Evolutionary conservation across 768 basidiomycete species (phyloP).

Genomic region (Mrakia hoshinonis): DNA sequence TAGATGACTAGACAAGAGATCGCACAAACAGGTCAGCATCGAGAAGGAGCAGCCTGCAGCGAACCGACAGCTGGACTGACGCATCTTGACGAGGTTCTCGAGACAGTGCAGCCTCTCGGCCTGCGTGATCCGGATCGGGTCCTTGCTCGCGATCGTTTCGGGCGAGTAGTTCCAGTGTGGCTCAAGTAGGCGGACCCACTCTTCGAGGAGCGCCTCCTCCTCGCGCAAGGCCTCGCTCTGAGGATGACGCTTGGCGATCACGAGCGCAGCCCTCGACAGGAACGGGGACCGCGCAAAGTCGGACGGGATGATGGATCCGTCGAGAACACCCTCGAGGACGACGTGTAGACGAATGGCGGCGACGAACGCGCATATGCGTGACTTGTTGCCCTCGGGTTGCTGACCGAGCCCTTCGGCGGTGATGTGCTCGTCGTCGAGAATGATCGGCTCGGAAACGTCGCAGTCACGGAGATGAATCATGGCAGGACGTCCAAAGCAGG

Average conservation of each 20-base stretch:
- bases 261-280: constrained; percentile 59
- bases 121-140: constrained; percentile 82
- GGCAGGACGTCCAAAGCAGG: constrained; percentile 76
- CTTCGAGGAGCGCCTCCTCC: constrained; percentile 71
- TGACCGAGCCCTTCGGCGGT: constrained; percentile 55
- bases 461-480: constrained; percentile 80
- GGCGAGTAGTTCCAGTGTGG: constrained; percentile 69
- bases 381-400: constrained; percentile 64
- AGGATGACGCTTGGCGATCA: constrained; percentile 51
- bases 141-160: constrained; percentile 71
- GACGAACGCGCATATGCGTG: constrained; percentile 73
- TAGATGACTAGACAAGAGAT: constrained; percentile 53
- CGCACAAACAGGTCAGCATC: background rate
- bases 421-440: constrained; percentile 83
- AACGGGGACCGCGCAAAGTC: constrained; percentile 66
- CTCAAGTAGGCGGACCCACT: constrained; percentile 63
- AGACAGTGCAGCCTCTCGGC: constrained; percentile 76
- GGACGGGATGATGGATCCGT: constrained; percentile 56
- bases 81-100: constrained; percentile 74
- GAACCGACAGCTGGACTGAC: constrained; percentile 4
- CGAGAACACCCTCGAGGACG: constrained; percentile 63
- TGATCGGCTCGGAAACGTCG: constrained; percentile 76
- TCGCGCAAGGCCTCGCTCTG: constrained; percentile 45
- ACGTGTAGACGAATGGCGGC: constrained; percentile 68
- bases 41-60: background rate